Percentiles rank a stretch among this genome's conserved stretches.
Evolutionary conservation across 805 yeast species (phyloP).

Genomic region (Starmerella apis): DNA sequence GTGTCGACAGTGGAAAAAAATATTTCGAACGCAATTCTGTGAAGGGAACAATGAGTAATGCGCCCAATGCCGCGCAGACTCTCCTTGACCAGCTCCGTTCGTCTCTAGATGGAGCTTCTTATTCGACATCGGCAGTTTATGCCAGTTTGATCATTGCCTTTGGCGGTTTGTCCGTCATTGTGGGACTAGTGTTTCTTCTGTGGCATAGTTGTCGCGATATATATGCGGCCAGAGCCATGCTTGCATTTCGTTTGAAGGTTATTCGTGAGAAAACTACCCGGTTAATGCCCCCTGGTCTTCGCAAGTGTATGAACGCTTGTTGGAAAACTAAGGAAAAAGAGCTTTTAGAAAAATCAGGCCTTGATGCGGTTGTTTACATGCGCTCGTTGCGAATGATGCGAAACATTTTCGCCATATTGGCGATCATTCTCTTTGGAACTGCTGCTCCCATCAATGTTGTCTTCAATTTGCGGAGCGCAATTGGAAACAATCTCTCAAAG

Average conservation of each 20-base stretch:
- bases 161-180: slow-evolving; percentile 29
- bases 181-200: slow-evolving; percentile 27
- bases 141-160: slow-evolving; percentile 32
- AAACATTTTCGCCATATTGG: slow-evolving; percentile 28
- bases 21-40: not conserved
- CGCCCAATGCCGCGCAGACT: slow-evolving; percentile 13
- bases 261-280: not conserved
- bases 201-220: slow-evolving; percentile 30
- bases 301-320: slow-evolving; percentile 26
- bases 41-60: not conserved
- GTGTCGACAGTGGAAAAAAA: not conserved
- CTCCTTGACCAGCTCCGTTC: slow-evolving; percentile 24
- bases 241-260: slow-evolving; percentile 1
- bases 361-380: slow-evolving; percentile 32
- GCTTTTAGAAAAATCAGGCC: slow-evolving; percentile 28
- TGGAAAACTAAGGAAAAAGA: slow-evolving; percentile 24
- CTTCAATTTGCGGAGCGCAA: slow-evolving; percentile 26
- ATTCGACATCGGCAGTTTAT: slow-evolving; percentile 31
- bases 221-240: slow-evolving; percentile 29
- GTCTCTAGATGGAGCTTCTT: slow-evolving; percentile 24
- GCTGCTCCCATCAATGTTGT: slow-evolving; percentile 34
- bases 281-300: slow-evolving; percentile 11
- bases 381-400: slow-evolving; percentile 30
- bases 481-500: slow-evolving; percentile 24
- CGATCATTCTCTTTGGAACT: slow-evolving; percentile 30